Evolutionary conservation across 306 rosid genomes (phyloP), one percentile per base, ranked within the genome.

Genomic region (Mimosa pudica): DNA sequence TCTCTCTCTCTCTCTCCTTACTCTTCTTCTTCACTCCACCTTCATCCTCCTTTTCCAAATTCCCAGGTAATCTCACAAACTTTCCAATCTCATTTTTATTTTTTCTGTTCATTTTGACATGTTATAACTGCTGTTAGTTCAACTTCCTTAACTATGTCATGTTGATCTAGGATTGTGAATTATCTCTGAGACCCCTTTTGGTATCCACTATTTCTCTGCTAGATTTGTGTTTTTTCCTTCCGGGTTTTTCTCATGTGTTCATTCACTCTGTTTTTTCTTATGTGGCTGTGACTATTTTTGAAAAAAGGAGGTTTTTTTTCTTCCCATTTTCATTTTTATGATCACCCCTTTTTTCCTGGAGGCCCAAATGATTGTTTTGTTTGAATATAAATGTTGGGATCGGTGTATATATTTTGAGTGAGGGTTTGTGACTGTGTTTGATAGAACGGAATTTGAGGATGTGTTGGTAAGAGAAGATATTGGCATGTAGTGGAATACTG

Each of bases 81-180:
- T 33, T 42, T 42, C 44, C 35, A 8, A 4, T n/a, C 74, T 4
- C 30, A 24, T 24, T 24, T 24, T 24, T 24, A 24, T 24, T 24
- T 24, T 8, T 67, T 67, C 9, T 67, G 44, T 44, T 44, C 14
- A 8, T 6, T 42, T 44, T 68, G 72, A 41, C 42, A 42, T 5
- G 20, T 68, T 18, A 24, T 24, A 4, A 68, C 52, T 18, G 14
- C 9, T 44, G 48, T 20, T 10, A 17, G 57, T 45, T 24, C 32
- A 70, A 20, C 49, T 45, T 46, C 46, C 74, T 70, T 55, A 70
- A 24, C 46, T 46, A 45, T 70, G n/a, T 70, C n/a, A 20, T 45
- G 18, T 11, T 70, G 38, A 46, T 70, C 38, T 46, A 69, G 18
- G 51, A 10, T 13, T 12, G 0, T 70, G 20, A 20, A 70, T 46